phyloP scores from a whole-genome alignment of 179 eudicot species.

The Actinidia arguta region DNA sequence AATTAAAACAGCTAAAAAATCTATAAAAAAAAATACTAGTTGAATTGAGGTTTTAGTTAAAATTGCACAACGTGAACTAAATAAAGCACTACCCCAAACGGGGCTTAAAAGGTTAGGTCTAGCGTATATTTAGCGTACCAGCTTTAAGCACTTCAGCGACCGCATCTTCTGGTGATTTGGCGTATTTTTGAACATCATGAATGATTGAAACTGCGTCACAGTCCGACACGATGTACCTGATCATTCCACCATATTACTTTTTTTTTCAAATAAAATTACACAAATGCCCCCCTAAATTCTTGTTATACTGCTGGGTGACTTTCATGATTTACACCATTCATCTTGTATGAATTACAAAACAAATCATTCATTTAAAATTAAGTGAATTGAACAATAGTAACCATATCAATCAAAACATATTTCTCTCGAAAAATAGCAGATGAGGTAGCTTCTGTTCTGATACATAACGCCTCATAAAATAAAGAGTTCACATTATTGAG shows the following conservation, averaged over 20 bases:
- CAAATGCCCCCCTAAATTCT: not conserved
- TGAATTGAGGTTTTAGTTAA: too few relatives aligned
- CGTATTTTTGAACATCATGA: conserved; percentile 41
- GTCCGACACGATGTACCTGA: conserved; percentile 59
- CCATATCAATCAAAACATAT: not conserved
- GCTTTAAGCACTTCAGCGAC: conserved; percentile 68
- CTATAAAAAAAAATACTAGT: too few relatives aligned
- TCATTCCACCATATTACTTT: not conserved
- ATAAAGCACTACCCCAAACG: too few relatives aligned
- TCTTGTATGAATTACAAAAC: not conserved
- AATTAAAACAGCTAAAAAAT: too few relatives aligned
- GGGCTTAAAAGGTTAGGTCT: too few relatives aligned
- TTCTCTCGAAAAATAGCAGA: too few relatives aligned
- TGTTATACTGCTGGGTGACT: too few relatives aligned
- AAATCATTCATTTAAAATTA: not conserved
- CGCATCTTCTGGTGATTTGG: conserved; percentile 56
- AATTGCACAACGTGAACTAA: too few relatives aligned
- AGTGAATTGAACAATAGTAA: not conserved
- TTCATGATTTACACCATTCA: not conserved
- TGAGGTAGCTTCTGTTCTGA: too few relatives aligned
- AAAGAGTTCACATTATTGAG: too few relatives aligned
- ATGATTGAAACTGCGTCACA: conserved; percentile 56
- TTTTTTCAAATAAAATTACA: not conserved
- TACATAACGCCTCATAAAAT: too few relatives aligned
- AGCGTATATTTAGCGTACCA: conserved; percentile 38